phyloP scores from a whole-genome alignment of 768 basidiomycete species.

The Austroboletus eburneus region DNA sequence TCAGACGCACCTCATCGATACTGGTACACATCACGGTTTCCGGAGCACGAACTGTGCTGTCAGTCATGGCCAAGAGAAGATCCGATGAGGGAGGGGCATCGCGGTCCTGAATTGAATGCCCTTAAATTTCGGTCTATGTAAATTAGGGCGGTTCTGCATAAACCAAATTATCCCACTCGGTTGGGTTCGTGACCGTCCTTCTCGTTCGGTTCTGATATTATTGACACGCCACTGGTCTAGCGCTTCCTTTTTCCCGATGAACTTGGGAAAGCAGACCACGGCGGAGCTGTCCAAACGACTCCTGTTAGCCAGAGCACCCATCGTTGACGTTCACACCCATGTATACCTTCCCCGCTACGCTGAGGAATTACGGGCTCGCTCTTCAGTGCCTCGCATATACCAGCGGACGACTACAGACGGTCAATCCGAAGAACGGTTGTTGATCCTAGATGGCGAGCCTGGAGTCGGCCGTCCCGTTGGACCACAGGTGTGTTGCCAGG shows the following conservation, averaged over 20 bases:
- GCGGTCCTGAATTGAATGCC: no score
- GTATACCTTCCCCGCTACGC: conserved; percentile 81
- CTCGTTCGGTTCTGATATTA: no score
- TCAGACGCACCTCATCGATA: conserved; percentile 25
- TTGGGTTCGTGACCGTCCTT: no score
- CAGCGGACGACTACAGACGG: conserved; percentile 40
- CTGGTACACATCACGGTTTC: conserved; percentile 17
- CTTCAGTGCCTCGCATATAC: conserved; percentile 64
- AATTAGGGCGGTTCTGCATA: conserved; percentile 10
- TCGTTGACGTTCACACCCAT: conserved; percentile 85
- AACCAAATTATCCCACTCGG: conserved; percentile 17
- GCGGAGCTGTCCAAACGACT: conserved; percentile 20
- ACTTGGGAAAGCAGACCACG: conserved; percentile 22
- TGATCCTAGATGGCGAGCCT: conserved; percentile 79
- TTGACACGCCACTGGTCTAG: conserved; percentile 9
- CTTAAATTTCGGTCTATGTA: conserved; percentile 14
- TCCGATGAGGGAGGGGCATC: conserved; percentile 9
- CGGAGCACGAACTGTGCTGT: conserved; percentile 10
- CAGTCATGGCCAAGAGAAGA: conserved; percentile 1
- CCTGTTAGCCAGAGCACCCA: conserved; percentile 29
- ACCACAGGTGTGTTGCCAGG: conserved; percentile 47
- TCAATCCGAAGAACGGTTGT: conserved; percentile 57
- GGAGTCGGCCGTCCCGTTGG: conserved; percentile 78
- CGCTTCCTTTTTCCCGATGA: conserved; percentile 21
- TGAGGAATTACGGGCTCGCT: conserved; percentile 59